phyloP scores from a whole-genome alignment of 2,329 filamentous ascomycete species.

The Phyllachora maydis region DNA sequence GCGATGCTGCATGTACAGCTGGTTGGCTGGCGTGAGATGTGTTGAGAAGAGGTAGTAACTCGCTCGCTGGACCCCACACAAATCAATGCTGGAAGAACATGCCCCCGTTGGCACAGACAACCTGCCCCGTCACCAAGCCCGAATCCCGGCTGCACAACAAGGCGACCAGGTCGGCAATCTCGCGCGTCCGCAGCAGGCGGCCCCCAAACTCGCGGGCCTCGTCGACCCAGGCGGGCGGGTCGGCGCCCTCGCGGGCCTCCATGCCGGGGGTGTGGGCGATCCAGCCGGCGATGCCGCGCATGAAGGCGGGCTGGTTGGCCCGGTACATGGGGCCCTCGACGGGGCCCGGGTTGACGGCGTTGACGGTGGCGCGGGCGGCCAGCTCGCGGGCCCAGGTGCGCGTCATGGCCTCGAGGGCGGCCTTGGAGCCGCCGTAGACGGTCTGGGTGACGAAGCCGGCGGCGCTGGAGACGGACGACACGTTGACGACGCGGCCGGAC shows the following conservation, averaged over 20 bases:
- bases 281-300: slow-evolving; percentile 18
- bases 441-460: slow-evolving; percentile 31
- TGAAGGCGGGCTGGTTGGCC: slow-evolving; percentile 18
- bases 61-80: too few relatives aligned
- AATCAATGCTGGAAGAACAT: slow-evolving; percentile 25
- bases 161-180: slow-evolving; percentile 56
- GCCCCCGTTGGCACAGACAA: slow-evolving; percentile 64
- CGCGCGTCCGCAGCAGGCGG: slow-evolving; percentile 42
- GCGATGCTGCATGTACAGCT: too few relatives aligned
- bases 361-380: slow-evolving; percentile 28
- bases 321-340: slow-evolving; percentile 32
- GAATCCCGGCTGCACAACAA: slow-evolving; percentile 56
- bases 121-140: slow-evolving; percentile 62
- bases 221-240: slow-evolving; percentile 39
- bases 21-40: too few relatives aligned
- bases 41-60: too few relatives aligned
- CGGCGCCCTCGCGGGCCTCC: slow-evolving; percentile 35
- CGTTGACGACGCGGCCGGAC: slow-evolving; percentile 32
- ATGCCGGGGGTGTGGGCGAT: slow-evolving; percentile 38
- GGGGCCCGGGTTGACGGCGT: slow-evolving; percentile 35
- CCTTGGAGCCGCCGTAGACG: slow-evolving; percentile 36
- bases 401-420: slow-evolving; percentile 36
- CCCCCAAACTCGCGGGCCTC: slow-evolving; percentile 32
- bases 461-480: slow-evolving; percentile 31
- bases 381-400: slow-evolving; percentile 37